Evolutionary conservation across 2,329 filamentous ascomycete genomes (phyloP), one percentile per base, ranked within the genome.

Genomic region (Aspergillus quadrilineatus): DNA sequence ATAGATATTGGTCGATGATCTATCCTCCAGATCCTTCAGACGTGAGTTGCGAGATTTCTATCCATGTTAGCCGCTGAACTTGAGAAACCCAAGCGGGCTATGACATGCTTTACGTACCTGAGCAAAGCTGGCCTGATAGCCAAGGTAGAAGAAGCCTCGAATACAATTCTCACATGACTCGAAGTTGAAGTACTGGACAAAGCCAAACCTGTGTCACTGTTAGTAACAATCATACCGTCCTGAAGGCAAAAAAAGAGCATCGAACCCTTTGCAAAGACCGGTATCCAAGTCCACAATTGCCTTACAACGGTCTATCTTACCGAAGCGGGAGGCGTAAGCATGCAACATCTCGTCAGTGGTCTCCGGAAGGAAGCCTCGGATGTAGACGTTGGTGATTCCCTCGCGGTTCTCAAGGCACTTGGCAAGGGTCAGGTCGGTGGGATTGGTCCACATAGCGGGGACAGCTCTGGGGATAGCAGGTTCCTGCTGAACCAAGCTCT

Each of bases 11-110:
- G 94, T 97, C 46, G 95, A 97, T 42, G 76, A 70, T 51, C 89
- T 89, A 69, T 99, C 93, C 55, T 92, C 89, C 69, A 97, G 90
- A 45, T 94, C 93, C 82, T 99, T 97, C 67, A 99, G 89, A 66
- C 95, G 92, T 64, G 92, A 92, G 75, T 99, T 99, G 79, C 97
- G 97, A 17, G 93, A 97, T 80, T 97, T 94, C 89, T 95, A 57
- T 10, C 9, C 60, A n/a, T 50, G 65, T 61, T 75, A 50, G 75
- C 65, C 17, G 4, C 22, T 15, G 32, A 29, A 17, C 26, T 28
- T 6, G 6, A 22, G 26, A 45, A 1, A 4, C 14, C 17, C 3
- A 6, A 7, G 4, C 7, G 14, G 26, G 26, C 26, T 28, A 37
- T 4, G 26, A 15, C 12, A 14, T 8, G 32, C 3, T 4, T 4